Evolutionary conservation across 164 flowering plant genomes (phyloP).

Genomic region (Litsea cubeba): DNA sequence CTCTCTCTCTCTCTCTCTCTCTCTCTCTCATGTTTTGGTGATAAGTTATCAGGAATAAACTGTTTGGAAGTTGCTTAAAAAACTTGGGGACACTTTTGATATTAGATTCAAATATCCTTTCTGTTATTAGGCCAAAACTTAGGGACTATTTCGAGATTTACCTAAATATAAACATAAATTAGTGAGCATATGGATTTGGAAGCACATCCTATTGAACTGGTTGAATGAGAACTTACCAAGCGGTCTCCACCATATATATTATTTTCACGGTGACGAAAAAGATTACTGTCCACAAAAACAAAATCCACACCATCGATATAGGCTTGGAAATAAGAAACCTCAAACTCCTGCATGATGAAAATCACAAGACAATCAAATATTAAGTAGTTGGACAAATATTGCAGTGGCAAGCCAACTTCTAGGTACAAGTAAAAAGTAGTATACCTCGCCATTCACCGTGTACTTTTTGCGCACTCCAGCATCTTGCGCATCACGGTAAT

Average conservation of each 20-base stretch:
- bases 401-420: not conserved
- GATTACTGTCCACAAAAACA: slow-evolving; percentile 64
- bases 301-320: slow-evolving; percentile 94
- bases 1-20: no score
- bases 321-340: slow-evolving; percentile 68
- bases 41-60: no score
- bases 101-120: no score
- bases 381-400: not conserved
- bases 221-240: slow-evolving; percentile 17
- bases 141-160: not conserved
- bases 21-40: no score
- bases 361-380: slow-evolving; percentile 6
- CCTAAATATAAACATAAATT: no score
- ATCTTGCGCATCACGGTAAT: slow-evolving; percentile 61
- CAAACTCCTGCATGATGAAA: slow-evolving; percentile 60
- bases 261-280: slow-evolving; percentile 52
- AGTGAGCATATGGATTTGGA: no score
- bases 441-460: slow-evolving; percentile 76
- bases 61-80: no score
- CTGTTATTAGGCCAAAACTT: no score
- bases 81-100: no score
- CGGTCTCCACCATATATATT: slow-evolving; percentile 82
- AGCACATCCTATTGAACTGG: not conserved
- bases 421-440: slow-evolving; percentile 2
- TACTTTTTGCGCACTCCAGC: slow-evolving; percentile 59